Conservation (phyloP, 805 yeast genomes). For the Candida bentonensis region DNA sequence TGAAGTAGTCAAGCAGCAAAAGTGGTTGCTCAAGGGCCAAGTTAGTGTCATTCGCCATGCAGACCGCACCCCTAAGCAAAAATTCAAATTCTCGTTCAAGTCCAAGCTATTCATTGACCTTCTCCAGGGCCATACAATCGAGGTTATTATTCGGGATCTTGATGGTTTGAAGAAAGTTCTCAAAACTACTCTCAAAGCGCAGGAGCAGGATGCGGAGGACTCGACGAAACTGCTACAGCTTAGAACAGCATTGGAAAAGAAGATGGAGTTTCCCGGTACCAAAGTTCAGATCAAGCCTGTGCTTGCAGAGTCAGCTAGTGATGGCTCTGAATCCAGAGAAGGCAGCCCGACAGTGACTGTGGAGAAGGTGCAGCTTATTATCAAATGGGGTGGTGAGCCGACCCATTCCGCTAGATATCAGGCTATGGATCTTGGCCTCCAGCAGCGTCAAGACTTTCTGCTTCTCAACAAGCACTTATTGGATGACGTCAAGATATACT, state of each 20-base stretch:
- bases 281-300: constrained; percentile 92
- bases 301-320: constrained; percentile 16
- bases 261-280: constrained; percentile 86
- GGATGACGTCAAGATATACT: constrained; percentile 71
- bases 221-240: constrained; percentile 59
- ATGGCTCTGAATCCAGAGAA: constrained; percentile 11
- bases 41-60: constrained; percentile 92
- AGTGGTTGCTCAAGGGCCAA: constrained; percentile 92
- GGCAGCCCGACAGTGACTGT: constrained; percentile 38
- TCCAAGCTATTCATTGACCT: constrained; percentile 75
- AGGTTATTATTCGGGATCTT: constrained; percentile 84
- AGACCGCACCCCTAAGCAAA: constrained; percentile 96
- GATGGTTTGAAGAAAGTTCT: constrained; percentile 75
- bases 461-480: constrained; percentile 73
- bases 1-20: constrained; percentile 55
- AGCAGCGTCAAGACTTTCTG: constrained; percentile 80
- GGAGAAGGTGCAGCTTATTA: constrained; percentile 87
- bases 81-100: constrained; percentile 87
- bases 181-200: constrained; percentile 71
- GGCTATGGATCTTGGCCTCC: constrained; percentile 91
- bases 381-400: constrained; percentile 99
- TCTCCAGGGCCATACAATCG: constrained; percentile 88
- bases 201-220: constrained; percentile 65
- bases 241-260: constrained; percentile 74
- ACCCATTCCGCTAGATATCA: constrained; percentile 95